Conservation (phyloP, 2,329 filamentous ascomycete species). For the Myriosclerotinia curreyana region DNA sequence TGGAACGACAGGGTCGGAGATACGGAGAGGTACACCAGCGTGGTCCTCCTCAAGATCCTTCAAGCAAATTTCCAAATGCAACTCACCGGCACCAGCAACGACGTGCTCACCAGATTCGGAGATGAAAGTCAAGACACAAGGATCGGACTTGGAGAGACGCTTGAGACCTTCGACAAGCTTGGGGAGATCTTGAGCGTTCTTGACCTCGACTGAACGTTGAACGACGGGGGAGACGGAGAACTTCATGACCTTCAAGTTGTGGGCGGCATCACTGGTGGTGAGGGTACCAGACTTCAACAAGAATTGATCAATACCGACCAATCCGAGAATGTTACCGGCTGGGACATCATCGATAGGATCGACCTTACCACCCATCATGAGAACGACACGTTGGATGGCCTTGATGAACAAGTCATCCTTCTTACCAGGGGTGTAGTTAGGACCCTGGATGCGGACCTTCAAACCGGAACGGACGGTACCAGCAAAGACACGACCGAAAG, state of each 20-base stretch:
- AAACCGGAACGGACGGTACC: slow-evolving; percentile 97
- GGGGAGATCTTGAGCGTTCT: slow-evolving; percentile 99
- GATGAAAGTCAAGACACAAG: slow-evolving; percentile 91
- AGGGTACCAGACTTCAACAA: slow-evolving; percentile 99
- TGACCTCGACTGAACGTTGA: slow-evolving; percentile 97
- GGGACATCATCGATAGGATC: slow-evolving; percentile 99
- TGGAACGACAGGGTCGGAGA: slow-evolving; percentile 96
- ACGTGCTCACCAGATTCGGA: slow-evolving; percentile 96
- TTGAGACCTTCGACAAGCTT: slow-evolving; percentile 99
- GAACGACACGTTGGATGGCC: slow-evolving; percentile 98
- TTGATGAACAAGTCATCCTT: slow-evolving; percentile 99
- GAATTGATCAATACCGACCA: slow-evolving; percentile 99
- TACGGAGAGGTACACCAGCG: slow-evolving; percentile 94
- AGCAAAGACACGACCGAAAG: slow-evolving; percentile 99
- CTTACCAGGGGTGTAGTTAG: slow-evolving; percentile 96
- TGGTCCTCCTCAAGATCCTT: slow-evolving; percentile 99
- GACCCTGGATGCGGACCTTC: slow-evolving; percentile 99
- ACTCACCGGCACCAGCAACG: slow-evolving; percentile 97
- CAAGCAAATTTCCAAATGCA: slow-evolving; percentile 99
- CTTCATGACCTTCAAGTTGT: slow-evolving; percentile 99
- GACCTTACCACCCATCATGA: slow-evolving; percentile 99
- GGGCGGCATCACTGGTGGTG: slow-evolving; percentile 92
- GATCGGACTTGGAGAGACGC: slow-evolving; percentile 99
- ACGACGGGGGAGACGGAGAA: slow-evolving; percentile 99
- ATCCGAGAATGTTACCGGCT: slow-evolving; percentile 98